Percentiles rank a stretch among this genome's conserved stretches.
Evolutionary conservation across 441 rosid genomes (phyloP).

Genomic region (Sinapis alba): DNA sequence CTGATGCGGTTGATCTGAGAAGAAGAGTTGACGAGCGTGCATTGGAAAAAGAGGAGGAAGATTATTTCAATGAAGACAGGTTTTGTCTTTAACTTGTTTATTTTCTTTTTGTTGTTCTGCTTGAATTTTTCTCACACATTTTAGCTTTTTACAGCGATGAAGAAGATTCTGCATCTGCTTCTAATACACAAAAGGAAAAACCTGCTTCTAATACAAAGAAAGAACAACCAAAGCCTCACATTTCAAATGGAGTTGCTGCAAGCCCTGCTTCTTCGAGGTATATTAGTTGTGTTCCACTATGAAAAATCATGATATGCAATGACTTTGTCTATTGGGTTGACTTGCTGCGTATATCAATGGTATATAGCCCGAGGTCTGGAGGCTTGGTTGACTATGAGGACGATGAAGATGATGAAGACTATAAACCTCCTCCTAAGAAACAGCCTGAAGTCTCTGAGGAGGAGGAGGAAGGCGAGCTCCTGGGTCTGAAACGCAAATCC

Average conservation of each 20-base stretch:
- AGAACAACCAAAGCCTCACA: conserved; percentile 50
- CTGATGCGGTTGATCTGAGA: conserved; percentile 61
- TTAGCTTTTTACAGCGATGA: conserved; percentile 67
- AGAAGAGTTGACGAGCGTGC: conserved; percentile 89
- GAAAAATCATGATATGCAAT: conserved; percentile 5
- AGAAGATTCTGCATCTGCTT: conserved; percentile 90
- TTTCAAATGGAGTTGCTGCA: conserved; percentile 78
- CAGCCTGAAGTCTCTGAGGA: conserved; percentile 63
- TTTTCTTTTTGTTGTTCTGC: neutral
- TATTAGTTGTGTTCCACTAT: conserved; percentile 30
- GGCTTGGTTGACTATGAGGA: conserved; percentile 97
- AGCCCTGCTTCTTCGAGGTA: conserved; percentile 68
- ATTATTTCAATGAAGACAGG: conserved; percentile 98
- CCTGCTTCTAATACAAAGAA: conserved; percentile 60
- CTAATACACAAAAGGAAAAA: conserved; percentile 53
- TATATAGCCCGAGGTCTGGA: conserved; percentile 65
- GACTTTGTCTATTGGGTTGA: conserved; percentile 12
- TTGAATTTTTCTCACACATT: conserved; percentile 17
- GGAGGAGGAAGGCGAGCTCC: conserved; percentile 82
- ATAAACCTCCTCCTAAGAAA: conserved; percentile 85
- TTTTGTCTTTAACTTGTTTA: conserved; percentile 30
- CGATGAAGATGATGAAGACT: conserved; percentile 94
- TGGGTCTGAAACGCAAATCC: conserved; percentile 73
- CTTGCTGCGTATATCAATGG: conserved; percentile 14
- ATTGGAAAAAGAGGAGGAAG: conserved; percentile 95